Evolutionary conservation across 345 rosid species (phyloP), one percentile per base, ranked within the genome.

Genomic region (Populus nigra): DNA sequence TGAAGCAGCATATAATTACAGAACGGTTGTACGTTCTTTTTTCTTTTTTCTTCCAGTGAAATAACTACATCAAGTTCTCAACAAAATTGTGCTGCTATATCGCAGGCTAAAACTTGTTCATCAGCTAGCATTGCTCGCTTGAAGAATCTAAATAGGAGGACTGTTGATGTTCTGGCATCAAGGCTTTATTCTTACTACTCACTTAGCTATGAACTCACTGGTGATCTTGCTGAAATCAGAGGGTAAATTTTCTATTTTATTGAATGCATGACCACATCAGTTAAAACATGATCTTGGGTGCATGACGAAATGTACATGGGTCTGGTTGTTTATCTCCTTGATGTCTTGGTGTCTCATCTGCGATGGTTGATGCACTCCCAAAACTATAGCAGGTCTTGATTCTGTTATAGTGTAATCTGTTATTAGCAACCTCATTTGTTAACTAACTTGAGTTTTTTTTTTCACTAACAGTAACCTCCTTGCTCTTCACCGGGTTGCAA

Each of bases 91-190:
- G 8, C 68, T 65, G 39, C 36, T 31, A 31, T 67, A 59, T 85
- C 61, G 75, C 74, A 92, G 99, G 97, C 97, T 47, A 95, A 95
- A 89, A 91, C 89, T 83, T 95, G 98, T 85, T 88, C 97, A 65
- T 83, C 94, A 0, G 91, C 91, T 11, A 91, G 97, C 85, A 88
- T 95, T 79, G 85, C 81, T 75, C 87, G 92, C 33, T 85, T 92
- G 83, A 91, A 88, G 88, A 90, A 78, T 67, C 65, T 95, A 35
- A 90, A 93, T 84, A 80, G 88, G 80, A 91, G 94, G 81, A 95
- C 93, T 33, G 84, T 93, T 77, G 97, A 90, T 87, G 92, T 93
- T 16, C 81, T 93, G 59, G 94, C 98, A 55, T 91, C 98, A 4
- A 90, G 89, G 81, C 86, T 95, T 50, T 95, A 89, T 75, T 89